Percentiles rank a stretch among this genome's conserved stretches.
Evolutionary conservation across 345 rosid genomes (phyloP).

Genomic region (Angophora floribunda): DNA sequence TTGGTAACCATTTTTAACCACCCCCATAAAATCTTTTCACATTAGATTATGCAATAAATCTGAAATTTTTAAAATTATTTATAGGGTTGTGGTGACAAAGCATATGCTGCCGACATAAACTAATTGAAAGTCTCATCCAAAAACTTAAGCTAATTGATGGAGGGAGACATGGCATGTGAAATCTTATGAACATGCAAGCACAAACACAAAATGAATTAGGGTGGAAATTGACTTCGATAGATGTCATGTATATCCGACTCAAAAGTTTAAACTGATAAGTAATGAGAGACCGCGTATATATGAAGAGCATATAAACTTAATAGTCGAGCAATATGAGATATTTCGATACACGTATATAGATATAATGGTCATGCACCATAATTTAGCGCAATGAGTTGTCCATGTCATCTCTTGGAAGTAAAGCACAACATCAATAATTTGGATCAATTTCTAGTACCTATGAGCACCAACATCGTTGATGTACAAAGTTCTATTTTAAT

Average conservation of each 20-base stretch:
- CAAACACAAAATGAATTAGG: not conserved
- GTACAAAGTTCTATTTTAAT: not conserved
- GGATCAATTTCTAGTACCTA: not conserved
- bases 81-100: not conserved
- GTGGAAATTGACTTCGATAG: not conserved
- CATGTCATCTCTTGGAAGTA: not conserved
- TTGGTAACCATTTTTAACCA: not conserved
- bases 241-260: not conserved
- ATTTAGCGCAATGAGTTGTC: not conserved
- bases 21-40: not conserved
- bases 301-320: not conserved
- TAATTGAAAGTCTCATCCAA: not conserved
- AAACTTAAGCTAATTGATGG: not conserved
- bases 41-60: not conserved
- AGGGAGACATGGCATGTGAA: not conserved
- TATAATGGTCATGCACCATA: not conserved
- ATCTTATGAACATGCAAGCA: not conserved
- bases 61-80: not conserved
- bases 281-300: not conserved
- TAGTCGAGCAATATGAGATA: not conserved
- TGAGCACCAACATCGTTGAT: not conserved
- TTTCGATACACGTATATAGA: not conserved
- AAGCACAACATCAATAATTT: not conserved
- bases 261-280: not conserved
- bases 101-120: not conserved